Base-by-base conservation (phyloP, 2,329 filamentous ascomycete genomes). In the Exophiala sideris region DNA sequence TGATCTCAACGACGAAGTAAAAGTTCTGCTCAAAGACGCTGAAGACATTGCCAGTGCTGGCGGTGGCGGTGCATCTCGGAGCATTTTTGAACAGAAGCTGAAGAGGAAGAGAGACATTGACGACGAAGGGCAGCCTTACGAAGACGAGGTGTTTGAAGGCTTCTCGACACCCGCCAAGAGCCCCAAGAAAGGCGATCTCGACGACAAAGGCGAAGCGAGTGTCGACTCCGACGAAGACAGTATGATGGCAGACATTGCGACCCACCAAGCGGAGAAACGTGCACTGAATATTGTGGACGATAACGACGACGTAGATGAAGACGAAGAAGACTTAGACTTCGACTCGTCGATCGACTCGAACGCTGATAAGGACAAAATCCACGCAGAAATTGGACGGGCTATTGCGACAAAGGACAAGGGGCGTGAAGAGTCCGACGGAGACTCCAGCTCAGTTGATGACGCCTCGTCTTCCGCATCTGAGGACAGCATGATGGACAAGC, bases 201-300 rank as follows among this genome's bases (percentile, higher is more conserved):
- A 46, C 10, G 32, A 32, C n/a, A 16, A 44, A 1, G 34, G 50
- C 46, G 58, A 46, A 5, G 29, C 45, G 24, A 50, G 53, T 21
- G 66, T 64, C 20, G 71, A 70, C 3, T 48, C 61, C 34, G 67
- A 70, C 7, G 66, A 64, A 12, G 71, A 71, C 16, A 71, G 76
- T 50, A 56, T 76, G 3, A 65, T 66, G 10, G 70, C 76, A 21
- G 76, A 79, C 51, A 66, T 78, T n/a, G 67, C 73, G 42, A 71
- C 72, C 21, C 62, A 79, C 1, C 67, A 69, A 36, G 67, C 73
- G 5, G 75, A 78, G 38, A 73, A 73, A 50, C 24, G 34, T 14
- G 33, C 32, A 10, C 29, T 35, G 18, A 56, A 58, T 39, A 24
- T 42, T 20, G 2, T 54, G 8, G 20, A 35, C 6, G 32, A 24